These are phyloP conservation scores for Paramecium sexaurelia DNA, from an alignment of 73 alveolate genomes.

Conservation along the genomic window DNA sequence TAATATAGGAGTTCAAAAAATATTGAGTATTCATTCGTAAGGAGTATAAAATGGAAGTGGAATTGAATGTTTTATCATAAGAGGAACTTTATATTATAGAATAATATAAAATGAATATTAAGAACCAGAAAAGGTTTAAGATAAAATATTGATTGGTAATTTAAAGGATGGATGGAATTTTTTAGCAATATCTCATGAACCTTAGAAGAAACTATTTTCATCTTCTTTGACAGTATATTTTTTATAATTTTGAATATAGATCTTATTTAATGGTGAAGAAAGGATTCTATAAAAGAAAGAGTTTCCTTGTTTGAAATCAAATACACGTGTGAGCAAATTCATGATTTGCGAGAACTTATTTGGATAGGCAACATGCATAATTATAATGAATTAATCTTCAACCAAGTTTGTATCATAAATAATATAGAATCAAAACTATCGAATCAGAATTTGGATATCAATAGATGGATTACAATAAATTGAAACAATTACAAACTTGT, in stretches of 20 bases:
- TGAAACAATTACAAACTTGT: not conserved
- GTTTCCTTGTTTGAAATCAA: not conserved
- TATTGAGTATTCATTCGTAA: not conserved
- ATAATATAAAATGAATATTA: not conserved
- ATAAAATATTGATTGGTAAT: not conserved
- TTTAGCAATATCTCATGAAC: constrained; percentile 5
- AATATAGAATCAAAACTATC: not conserved
- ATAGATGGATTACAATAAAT: not conserved
- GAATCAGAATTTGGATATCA: not conserved
- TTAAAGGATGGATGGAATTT: constrained; percentile 1
- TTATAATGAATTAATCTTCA: not conserved
- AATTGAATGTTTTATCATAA: constrained; percentile 2
- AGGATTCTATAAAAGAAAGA: not conserved
- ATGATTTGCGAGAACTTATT: not conserved
- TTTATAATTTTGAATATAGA: not conserved
- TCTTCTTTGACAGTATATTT: not conserved
- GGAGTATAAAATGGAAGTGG: not conserved
- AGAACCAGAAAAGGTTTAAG: constrained; percentile 4
- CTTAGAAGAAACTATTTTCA: not conserved
- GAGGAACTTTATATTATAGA: constrained; percentile 33
- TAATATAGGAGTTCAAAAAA: not conserved
- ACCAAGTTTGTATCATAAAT: not conserved
- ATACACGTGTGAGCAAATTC: not conserved
- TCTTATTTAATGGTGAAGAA: not conserved
- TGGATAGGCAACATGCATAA: not conserved